phyloP scores from a whole-genome alignment of 2,329 filamentous ascomycete species.

The Aspergillus japonicus region DNA sequence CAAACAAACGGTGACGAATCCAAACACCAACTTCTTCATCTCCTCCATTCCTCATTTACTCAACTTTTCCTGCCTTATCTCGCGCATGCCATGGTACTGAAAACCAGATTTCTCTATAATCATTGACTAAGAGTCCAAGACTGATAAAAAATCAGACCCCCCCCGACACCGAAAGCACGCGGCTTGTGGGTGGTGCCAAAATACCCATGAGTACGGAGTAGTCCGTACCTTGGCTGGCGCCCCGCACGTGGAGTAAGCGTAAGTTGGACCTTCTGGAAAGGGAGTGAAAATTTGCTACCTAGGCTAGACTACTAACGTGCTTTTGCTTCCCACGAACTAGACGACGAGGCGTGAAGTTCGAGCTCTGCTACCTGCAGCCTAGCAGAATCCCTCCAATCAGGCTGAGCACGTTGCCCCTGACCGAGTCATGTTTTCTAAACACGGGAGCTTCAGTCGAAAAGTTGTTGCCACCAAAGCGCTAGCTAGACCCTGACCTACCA shows the following conservation, averaged over 20 bases:
- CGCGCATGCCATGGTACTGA: no score
- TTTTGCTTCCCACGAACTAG: no score
- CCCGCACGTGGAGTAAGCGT: neutral
- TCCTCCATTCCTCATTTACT: neutral
- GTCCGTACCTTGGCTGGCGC: neutral
- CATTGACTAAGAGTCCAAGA: no score
- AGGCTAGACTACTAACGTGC: neutral
- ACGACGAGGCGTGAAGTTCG: no score
- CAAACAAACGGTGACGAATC: neutral
- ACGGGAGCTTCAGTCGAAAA: neutral
- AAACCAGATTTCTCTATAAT: no score
- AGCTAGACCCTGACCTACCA: neutral
- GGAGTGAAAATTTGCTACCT: neutral
- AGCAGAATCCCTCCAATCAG: neutral
- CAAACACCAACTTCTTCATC: neutral
- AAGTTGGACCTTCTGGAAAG: neutral
- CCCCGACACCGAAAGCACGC: no score
- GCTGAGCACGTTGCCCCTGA: neutral
- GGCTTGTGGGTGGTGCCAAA: no score
- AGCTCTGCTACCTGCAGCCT: no score
- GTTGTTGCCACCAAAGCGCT: no score
- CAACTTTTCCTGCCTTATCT: neutral
- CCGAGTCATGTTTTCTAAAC: neutral
- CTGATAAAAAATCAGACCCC: no score
- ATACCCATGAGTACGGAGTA: no score